A percentile compares a stretch with the other conserved stretches of the same genome.
Evolutionary conservation across 441 rosid genomes (phyloP).

Genomic region (Aquilaria agallochum): DNA sequence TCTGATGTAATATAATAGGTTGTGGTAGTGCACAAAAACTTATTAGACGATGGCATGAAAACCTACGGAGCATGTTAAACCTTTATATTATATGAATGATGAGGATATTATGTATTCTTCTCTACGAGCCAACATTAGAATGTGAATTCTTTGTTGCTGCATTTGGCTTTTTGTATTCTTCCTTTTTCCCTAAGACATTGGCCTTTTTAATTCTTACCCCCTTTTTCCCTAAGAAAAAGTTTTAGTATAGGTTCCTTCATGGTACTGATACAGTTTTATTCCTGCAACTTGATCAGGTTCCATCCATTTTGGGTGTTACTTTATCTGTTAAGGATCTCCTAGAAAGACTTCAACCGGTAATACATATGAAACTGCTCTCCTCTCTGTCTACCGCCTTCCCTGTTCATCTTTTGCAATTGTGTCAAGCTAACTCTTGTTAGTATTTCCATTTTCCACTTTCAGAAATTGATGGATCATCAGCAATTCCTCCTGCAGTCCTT

Average conservation of each 20-base stretch:
- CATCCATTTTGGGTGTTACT: constrained; percentile 84
- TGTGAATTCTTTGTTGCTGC: background rate
- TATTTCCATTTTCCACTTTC: constrained; percentile 51
- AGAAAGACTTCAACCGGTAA: constrained; percentile 91
- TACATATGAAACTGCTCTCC: background rate
- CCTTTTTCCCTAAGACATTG: background rate
- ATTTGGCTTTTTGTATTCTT: background rate
- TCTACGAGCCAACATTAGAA: constrained; percentile 4
- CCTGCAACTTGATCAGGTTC: constrained; percentile 56
- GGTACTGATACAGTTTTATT: constrained; percentile 7
- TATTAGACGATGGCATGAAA: too few relatives aligned
- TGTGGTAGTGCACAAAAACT: too few relatives aligned
- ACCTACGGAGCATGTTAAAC: background rate
- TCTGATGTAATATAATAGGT: too few relatives aligned
- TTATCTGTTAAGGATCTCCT: constrained; percentile 73
- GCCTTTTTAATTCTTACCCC: too few relatives aligned
- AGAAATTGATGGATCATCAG: constrained; percentile 90
- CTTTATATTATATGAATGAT: constrained; percentile 10
- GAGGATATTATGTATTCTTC: constrained; percentile 2
- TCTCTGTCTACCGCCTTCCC: constrained; percentile 9
- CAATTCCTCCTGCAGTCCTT: constrained; percentile 73
- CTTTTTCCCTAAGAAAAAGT: constrained; percentile 1
- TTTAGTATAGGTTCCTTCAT: constrained; percentile 6
- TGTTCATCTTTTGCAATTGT: constrained; percentile 11
- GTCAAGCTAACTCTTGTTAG: constrained; percentile 12